phyloP scores from a whole-genome alignment of 208 protist species.

The Trypanosoma caninum region DNA sequence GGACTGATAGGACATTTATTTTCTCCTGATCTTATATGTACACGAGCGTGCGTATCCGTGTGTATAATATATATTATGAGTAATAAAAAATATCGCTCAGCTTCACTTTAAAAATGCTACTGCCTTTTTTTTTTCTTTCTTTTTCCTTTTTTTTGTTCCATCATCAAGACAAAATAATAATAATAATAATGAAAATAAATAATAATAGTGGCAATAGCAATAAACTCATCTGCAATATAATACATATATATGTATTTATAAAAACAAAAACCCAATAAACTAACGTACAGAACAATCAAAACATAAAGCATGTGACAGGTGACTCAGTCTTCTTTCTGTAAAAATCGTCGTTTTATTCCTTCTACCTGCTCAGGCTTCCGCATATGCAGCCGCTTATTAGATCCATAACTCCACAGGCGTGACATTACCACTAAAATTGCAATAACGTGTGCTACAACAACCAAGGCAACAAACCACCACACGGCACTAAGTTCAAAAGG shows the following conservation, averaged over 20 bases:
- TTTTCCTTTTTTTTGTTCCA: too few species aligned
- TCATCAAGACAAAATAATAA: too few species aligned
- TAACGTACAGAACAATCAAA: too few species aligned
- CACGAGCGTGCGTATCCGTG: not conserved
- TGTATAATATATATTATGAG: too few species aligned
- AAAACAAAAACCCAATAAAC: too few species aligned
- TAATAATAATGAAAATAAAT: too few species aligned
- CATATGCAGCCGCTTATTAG: slow-evolving; percentile 1
- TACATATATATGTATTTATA: too few species aligned
- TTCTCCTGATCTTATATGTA: not conserved
- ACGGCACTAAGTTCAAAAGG: not conserved
- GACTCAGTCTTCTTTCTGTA: slow-evolving; percentile 9
- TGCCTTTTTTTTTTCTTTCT: slow-evolving; percentile 6
- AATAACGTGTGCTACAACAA: slow-evolving; percentile 23
- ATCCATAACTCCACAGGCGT: slow-evolving; percentile 13
- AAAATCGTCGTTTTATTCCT: not conserved
- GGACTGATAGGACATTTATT: slow-evolving; percentile 86
- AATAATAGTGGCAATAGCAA: too few species aligned
- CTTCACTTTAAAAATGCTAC: too few species aligned
- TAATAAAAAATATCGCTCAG: too few species aligned
- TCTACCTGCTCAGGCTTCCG: not conserved
- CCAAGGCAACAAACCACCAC: slow-evolving; percentile 21
- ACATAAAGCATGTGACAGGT: too few species aligned
- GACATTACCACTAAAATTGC: slow-evolving; percentile 13
- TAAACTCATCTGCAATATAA: too few species aligned